Conservation (phyloP, 2,329 filamentous ascomycete genomes). For the Aotearoamyces nothofagi region DNA sequence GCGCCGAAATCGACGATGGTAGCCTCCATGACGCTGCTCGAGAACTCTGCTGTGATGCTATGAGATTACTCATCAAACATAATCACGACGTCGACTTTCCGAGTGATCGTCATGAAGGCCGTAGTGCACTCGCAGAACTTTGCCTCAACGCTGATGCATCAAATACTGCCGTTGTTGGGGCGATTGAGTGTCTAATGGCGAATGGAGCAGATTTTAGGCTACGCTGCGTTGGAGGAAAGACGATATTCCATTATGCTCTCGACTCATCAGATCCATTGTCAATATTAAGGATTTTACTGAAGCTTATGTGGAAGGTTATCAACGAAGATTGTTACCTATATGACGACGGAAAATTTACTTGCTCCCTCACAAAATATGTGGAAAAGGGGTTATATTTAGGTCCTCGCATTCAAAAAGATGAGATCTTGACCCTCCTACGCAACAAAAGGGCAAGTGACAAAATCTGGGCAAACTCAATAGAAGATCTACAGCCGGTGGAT, state of each 20-base stretch:
- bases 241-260: constrained; percentile 44
- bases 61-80: constrained; percentile 39
- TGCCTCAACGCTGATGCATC: constrained; percentile 30
- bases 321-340: constrained; percentile 43
- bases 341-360: constrained; percentile 35
- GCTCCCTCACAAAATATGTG: constrained; percentile 51
- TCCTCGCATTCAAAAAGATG: constrained; percentile 6
- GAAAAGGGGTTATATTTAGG: constrained; percentile 8
- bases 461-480: constrained; percentile 8
- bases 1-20: constrained; percentile 25
- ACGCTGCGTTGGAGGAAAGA: constrained; percentile 32
- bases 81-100: constrained; percentile 52
- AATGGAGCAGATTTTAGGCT: constrained; percentile 33
- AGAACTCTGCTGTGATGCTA: constrained; percentile 38
- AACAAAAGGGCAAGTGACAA: constrained; percentile 6
- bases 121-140: constrained; percentile 48
- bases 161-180: constrained; percentile 21
- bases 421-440: constrained; percentile 5
- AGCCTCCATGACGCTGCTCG: constrained; percentile 51
- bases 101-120: constrained; percentile 44
- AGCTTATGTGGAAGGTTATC: constrained; percentile 48
- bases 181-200: constrained; percentile 39
- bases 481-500: constrained; percentile 6
- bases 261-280: constrained; percentile 37
- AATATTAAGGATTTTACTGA: constrained; percentile 41